Conservation (phyloP, 192 early-diverging fungal genomes). For the Entophlyctis luteolus region DNA sequence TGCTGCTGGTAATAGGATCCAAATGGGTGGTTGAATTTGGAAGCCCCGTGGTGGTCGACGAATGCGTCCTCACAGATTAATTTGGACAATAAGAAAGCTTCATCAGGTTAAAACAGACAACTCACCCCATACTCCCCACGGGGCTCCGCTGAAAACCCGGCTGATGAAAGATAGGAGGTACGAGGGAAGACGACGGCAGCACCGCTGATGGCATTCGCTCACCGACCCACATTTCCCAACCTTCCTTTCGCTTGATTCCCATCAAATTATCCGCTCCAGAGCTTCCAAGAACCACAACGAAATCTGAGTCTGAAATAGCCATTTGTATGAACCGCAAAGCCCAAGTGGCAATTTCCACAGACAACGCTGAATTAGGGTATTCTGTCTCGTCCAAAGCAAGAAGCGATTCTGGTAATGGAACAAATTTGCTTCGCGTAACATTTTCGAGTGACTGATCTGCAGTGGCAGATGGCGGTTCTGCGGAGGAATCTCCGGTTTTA, state of each 20-base stretch:
- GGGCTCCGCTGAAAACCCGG: slow-evolving; percentile 32
- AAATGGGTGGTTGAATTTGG: slow-evolving; percentile 26
- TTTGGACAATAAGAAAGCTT: too few relatives aligned
- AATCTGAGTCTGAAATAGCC: slow-evolving; percentile 34
- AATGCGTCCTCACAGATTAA: slow-evolving; percentile 5
- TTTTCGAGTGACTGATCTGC: background rate
- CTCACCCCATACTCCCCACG: slow-evolving; percentile 18
- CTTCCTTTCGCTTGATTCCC: slow-evolving; percentile 48
- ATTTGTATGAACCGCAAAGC: slow-evolving; percentile 19
- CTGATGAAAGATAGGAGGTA: too few relatives aligned
- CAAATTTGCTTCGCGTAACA: too few relatives aligned
- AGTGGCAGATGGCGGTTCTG: background rate
- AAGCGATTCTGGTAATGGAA: too few relatives aligned
- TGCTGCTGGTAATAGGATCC: slow-evolving; percentile 23
- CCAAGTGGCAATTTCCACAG: slow-evolving; percentile 28
- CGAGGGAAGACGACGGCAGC: too few relatives aligned
- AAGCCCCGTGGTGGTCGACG: slow-evolving; percentile 28
- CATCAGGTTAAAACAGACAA: background rate
- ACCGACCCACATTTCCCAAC: slow-evolving; percentile 90
- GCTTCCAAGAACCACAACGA: slow-evolving; percentile 43
- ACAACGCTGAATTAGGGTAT: background rate
- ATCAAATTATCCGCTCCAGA: background rate
- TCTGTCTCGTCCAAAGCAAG: too few relatives aligned
- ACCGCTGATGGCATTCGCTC: too few relatives aligned
- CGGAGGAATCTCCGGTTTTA: background rate